phyloP scores from a whole-genome alignment of 2,329 filamentous ascomycete genomes.

The Claviceps sp. region DNA sequence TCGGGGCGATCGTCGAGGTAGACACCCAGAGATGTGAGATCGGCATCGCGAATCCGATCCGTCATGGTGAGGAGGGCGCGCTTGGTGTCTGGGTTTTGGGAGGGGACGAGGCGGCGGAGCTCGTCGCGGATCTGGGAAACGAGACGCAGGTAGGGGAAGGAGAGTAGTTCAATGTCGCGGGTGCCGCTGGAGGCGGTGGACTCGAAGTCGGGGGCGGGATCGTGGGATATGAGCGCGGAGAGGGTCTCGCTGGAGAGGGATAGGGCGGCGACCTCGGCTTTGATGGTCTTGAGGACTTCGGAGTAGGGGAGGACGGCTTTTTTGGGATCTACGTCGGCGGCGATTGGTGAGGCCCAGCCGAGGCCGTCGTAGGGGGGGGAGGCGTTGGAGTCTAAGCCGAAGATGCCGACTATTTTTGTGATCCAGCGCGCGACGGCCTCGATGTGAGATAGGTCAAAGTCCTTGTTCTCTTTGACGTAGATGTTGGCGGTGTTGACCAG shows the following conservation, averaged over 20 bases:
- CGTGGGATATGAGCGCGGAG: slow-evolving; percentile 26
- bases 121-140: slow-evolving; percentile 47
- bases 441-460: slow-evolving; percentile 32
- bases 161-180: slow-evolving; percentile 38
- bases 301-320: slow-evolving; percentile 34
- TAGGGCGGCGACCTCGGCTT: slow-evolving; percentile 31
- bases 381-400: slow-evolving; percentile 62
- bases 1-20: slow-evolving; percentile 75
- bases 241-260: slow-evolving; percentile 35
- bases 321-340: slow-evolving; percentile 28
- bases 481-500: slow-evolving; percentile 68
- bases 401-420: slow-evolving; percentile 70
- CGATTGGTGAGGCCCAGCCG: slow-evolving; percentile 37
- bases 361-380: slow-evolving; percentile 39
- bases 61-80: slow-evolving; percentile 65
- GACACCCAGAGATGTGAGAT: slow-evolving; percentile 70
- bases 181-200: slow-evolving; percentile 30
- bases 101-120: slow-evolving; percentile 40
- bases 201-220: slow-evolving; percentile 34
- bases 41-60: slow-evolving; percentile 66
- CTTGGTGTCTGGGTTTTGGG: slow-evolving; percentile 36
- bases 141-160: slow-evolving; percentile 40
- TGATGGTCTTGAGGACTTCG: slow-evolving; percentile 30
- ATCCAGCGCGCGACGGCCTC: slow-evolving; percentile 60
- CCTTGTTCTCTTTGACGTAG: slow-evolving; percentile 34